Percentiles rank a stretch among this genome's conserved stretches.
These are phyloP conservation scores for Talaromyces adpressus DNA, from an alignment of 495 filamentous ascomycete species.

Conservation along the genomic window DNA sequence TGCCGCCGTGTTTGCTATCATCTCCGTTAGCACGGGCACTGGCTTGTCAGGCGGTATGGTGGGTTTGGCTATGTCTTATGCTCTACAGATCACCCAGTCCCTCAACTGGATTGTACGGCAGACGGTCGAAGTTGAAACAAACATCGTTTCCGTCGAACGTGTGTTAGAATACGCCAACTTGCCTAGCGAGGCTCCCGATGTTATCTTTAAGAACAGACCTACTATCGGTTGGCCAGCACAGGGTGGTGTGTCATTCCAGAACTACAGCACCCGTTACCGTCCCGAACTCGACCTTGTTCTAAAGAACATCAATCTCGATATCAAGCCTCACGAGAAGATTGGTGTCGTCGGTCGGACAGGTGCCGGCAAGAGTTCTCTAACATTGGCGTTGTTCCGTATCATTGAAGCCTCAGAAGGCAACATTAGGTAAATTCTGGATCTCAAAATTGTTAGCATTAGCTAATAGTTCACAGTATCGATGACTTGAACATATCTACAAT, in stretches of 20 bases:
- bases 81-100: constrained; percentile 94
- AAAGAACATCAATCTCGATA: constrained; percentile 83
- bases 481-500: constrained; percentile 82
- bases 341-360: constrained; percentile 95
- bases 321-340: constrained; percentile 95
- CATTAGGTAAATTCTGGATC: constrained; percentile 47
- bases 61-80: constrained; percentile 94
- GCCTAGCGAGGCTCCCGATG: constrained; percentile 92
- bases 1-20: constrained; percentile 74
- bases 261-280: constrained; percentile 92
- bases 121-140: constrained; percentile 98
- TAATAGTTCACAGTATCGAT: constrained; percentile 57
- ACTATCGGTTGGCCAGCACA: constrained; percentile 87
- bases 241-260: constrained; percentile 83
- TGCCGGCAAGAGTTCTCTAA: constrained; percentile 93
- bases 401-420: constrained; percentile 78
- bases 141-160: constrained; percentile 97
- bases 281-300: constrained; percentile 83
- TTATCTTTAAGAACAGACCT: constrained; percentile 80
- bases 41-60: constrained; percentile 69
- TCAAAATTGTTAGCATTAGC: neutral
- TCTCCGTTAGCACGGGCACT: constrained; percentile 68
- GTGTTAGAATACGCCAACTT: constrained; percentile 92
- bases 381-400: constrained; percentile 88
- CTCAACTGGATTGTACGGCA: constrained; percentile 99